Evolutionary conservation across 2,329 filamentous ascomycete species (phyloP).

Genomic region (Amauroascus niger): DNA sequence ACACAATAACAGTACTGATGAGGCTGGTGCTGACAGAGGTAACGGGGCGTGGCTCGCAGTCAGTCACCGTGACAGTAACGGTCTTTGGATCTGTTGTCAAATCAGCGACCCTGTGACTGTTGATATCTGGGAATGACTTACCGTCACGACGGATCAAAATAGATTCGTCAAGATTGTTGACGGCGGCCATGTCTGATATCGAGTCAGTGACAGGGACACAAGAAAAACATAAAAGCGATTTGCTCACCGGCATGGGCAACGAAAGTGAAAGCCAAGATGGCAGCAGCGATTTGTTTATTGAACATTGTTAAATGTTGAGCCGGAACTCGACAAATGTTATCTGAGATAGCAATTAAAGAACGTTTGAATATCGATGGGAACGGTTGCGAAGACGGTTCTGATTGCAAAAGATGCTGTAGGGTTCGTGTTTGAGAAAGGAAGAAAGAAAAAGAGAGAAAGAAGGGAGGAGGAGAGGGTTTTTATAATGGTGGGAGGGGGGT

Average conservation of each 20-base stretch:
- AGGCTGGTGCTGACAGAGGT: background rate
- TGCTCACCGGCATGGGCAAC: slow-evolving; percentile 19
- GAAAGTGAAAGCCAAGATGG: slow-evolving; percentile 19
- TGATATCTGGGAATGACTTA: slow-evolving; percentile 3
- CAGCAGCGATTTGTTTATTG: slow-evolving; percentile 19
- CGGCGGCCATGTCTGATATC: background rate
- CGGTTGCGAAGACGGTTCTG: too few relatives aligned
- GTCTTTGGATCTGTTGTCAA: slow-evolving; percentile 9
- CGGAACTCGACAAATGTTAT: background rate
- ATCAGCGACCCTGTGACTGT: background rate
- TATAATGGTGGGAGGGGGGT: slow-evolving; percentile 15
- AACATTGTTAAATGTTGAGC: slow-evolving; percentile 8
- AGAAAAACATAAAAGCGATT: background rate
- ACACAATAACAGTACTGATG: background rate
- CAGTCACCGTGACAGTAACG: slow-evolving; percentile 23
- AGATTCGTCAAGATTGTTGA: background rate
- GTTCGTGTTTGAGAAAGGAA: background rate
- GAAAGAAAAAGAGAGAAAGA: slow-evolving; percentile 9
- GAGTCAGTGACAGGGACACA: slow-evolving; percentile 1
- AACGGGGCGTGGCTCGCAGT: slow-evolving; percentile 1
- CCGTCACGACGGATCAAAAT: slow-evolving; percentile 8
- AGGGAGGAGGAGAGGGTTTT: slow-evolving; percentile 7
- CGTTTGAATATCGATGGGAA: too few relatives aligned
- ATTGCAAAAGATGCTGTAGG: too few relatives aligned
- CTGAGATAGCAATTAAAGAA: background rate